Conservation (phyloP, 2,329 filamentous ascomycete genomes). For the Colletotrichum theobromicola region DNA sequence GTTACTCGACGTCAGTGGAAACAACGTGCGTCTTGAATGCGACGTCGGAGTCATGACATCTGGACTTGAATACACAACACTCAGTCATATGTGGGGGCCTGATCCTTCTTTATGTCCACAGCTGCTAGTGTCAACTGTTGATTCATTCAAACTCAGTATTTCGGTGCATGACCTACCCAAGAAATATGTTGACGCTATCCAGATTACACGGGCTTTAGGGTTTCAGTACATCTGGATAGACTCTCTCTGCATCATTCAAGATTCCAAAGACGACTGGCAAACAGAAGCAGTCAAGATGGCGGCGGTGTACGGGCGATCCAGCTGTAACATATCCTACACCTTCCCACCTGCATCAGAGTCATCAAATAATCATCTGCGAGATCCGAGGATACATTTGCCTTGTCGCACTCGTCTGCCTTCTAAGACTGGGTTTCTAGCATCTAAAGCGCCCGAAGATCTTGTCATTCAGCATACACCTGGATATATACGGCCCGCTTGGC, state of each 20-base stretch:
- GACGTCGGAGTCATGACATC: neutral
- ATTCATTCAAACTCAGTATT: neutral
- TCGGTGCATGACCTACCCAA: neutral
- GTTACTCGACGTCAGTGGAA: neutral
- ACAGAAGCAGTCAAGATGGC: neutral
- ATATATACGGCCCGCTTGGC: neutral
- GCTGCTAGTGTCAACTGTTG: neutral
- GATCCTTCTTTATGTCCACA: neutral
- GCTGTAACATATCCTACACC: neutral
- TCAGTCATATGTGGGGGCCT: neutral
- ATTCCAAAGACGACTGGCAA: neutral
- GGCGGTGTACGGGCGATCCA: neutral
- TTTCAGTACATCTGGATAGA: neutral
- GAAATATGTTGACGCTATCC: neutral
- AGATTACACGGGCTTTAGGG: neutral
- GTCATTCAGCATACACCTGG: neutral
- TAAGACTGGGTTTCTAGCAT: neutral
- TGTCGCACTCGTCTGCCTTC: neutral
- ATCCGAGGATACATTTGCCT: neutral
- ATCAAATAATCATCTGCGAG: neutral
- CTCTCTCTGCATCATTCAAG: neutral
- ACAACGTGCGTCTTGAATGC: neutral
- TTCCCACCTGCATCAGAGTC: neutral
- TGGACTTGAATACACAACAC: neutral
- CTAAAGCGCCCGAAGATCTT: neutral